A percentile compares a stretch with the other conserved stretches of the same genome.
These are phyloP conservation scores for Bullera alba DNA, from an alignment of 768 basidiomycete genomes.

Conservation along the genomic window DNA sequence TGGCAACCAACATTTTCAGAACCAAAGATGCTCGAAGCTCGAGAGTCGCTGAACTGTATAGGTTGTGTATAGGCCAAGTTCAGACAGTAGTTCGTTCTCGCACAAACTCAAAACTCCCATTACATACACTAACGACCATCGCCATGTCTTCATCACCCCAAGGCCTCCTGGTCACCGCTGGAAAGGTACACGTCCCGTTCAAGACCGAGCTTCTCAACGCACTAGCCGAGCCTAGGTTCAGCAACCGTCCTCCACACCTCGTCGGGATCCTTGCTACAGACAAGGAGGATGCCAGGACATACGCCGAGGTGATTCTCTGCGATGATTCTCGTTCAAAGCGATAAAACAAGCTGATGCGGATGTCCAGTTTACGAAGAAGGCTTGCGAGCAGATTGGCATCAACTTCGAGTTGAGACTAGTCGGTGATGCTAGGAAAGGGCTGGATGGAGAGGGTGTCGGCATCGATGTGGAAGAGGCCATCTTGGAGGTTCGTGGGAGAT, in stretches of 20 bases:
- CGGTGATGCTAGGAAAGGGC: slow-evolving; percentile 49
- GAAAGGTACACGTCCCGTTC: slow-evolving; percentile 42
- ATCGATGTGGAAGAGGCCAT: slow-evolving; percentile 95
- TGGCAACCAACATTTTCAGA: background rate
- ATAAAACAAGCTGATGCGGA: slow-evolving; percentile 1
- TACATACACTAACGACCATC: background rate
- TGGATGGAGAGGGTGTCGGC: slow-evolving; percentile 57
- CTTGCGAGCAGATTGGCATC: slow-evolving; percentile 82
- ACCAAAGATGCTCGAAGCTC: too few relatives aligned
- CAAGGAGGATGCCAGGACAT: slow-evolving; percentile 47
- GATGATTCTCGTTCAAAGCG: background rate
- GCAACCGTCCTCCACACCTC: slow-evolving; percentile 56
- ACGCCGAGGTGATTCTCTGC: slow-evolving; percentile 51
- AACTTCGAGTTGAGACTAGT: slow-evolving; percentile 71
- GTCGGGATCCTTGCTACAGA: slow-evolving; percentile 82
- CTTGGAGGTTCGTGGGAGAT: slow-evolving; percentile 54
- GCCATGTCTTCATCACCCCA: slow-evolving; percentile 16
- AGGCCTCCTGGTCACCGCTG: slow-evolving; percentile 39
- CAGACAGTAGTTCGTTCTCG: too few relatives aligned
- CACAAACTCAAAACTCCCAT: too few relatives aligned
- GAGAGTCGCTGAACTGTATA: too few relatives aligned
- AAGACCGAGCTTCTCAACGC: slow-evolving; percentile 40
- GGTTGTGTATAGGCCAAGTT: too few relatives aligned
- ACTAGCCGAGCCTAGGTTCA: slow-evolving; percentile 16
- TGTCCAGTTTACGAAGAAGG: slow-evolving; percentile 71